Conservation (phyloP, 2,329 filamentous ascomycete genomes). For the Mollisiaceae sp. region DNA sequence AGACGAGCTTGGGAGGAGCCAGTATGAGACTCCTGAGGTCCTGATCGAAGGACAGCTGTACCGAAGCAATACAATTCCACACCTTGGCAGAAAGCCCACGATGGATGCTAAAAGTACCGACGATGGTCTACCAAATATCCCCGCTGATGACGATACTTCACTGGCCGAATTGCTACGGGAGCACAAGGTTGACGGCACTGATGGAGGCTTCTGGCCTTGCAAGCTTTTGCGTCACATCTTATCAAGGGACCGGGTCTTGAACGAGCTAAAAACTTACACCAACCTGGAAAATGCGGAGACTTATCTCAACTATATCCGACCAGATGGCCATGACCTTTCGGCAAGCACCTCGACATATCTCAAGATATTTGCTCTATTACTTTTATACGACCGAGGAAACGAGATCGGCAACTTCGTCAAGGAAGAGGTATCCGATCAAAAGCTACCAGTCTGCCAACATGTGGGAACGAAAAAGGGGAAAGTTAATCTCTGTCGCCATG, state of each 20-base stretch:
- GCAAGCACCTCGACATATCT: slow-evolving; percentile 11
- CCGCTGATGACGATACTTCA: background rate
- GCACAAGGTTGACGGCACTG: background rate
- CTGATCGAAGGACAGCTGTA: background rate
- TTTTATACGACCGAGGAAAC: slow-evolving; percentile 8
- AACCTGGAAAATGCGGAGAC: background rate
- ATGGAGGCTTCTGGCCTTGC: background rate
- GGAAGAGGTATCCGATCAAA: slow-evolving; percentile 19
- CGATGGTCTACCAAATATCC: background rate
- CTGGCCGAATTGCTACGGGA: slow-evolving; percentile 13
- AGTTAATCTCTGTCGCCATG: background rate
- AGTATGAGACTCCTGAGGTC: background rate
- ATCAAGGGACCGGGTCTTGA: background rate
- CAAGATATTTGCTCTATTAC: slow-evolving; percentile 12
- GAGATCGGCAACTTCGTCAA: slow-evolving; percentile 16
- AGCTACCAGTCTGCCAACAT: slow-evolving; percentile 6
- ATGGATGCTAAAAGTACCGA: background rate
- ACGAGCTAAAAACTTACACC: background rate
- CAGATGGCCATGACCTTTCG: background rate
- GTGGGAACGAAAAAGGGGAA: background rate
- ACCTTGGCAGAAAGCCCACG: no score
- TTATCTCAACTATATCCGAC: background rate
- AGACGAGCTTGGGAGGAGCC: no score
- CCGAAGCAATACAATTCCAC: slow-evolving; percentile 5
- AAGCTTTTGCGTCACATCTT: background rate